Base-by-base conservation (phyloP, 805 yeast species). In the Martiniozyma abietophila region DNA sequence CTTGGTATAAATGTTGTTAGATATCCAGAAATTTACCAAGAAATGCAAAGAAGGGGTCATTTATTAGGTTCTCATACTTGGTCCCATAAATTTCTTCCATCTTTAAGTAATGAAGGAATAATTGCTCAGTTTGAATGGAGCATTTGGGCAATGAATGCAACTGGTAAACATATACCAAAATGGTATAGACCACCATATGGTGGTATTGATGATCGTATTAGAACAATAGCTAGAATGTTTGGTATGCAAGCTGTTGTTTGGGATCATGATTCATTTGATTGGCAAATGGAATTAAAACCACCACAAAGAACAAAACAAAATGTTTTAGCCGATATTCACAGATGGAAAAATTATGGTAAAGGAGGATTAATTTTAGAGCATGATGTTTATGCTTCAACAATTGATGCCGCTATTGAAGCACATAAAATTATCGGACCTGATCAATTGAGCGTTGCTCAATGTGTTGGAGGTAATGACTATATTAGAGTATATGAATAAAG, bases 151-250 rank as follows among this genome's bases (percentile, higher is more conserved):
- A 83, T 88, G 86, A 88, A 89, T 60, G 96, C 96, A 1, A 86
- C 96, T 0, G 82, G 84, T 0, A 65, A 76, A 18, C 88, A 86
- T 48, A 53, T 82, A 8, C 98, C 98, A 6, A 80, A 79, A 49
- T 89, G 89, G 82, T 89, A 82, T 55, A 70, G 98, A 45, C 98
- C 98, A 0, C 98, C 98, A 1, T 89, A 84, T 52, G 98, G 97
- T 1, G 96, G 95, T 0, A 67, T 84, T 22, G 98, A 89, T 59
- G 79, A 86, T 53, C 63, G 97, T 35, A 80, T 89, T 1, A 63
- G 97, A 38, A 61, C 76, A 2, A 82, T 89, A 35, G 70, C 84
- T 11, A 64, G 88, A 34, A 82, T 79, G 56, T 80, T 89, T 55
- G 95, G 96, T 1, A 70, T 89, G 67, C 85, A 79, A 48, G 74